Base-by-base conservation (phyloP, 1,139 yeast species). In the Blastobotrys illinoisensis region DNA sequence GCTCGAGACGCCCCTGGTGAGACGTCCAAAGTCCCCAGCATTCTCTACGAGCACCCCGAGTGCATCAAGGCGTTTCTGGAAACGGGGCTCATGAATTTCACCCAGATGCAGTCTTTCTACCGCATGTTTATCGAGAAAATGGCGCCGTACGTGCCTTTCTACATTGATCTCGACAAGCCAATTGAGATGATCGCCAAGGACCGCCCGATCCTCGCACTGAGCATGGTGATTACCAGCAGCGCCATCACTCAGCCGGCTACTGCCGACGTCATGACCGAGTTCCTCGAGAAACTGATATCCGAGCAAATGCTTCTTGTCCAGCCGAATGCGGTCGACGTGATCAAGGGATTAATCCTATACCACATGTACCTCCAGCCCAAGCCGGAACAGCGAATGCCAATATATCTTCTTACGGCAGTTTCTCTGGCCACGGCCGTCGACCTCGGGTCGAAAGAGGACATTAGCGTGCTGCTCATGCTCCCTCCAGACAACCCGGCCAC, bases 321-420 rank as follows among this genome's bases (percentile, higher is more conserved):
- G 19, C 19, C 20, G 14, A 13, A 13, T 16, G 24, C 16, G 18
- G 36, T 43, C 3, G 53, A 50, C 26, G 24, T 50, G 3, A 50
- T 50, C 36, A 48, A 50, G 24, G 18, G 46, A 21, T 28, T 50
- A 36, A 24, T 50, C 2, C n/a, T 50, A 19, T 50, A 50, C 49
- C 53, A 50, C 49, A 46, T 46, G 53, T 50, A 36, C 18, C 20
- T 50, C 9, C 49, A 50, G 26, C 49, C 53, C 13, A 9, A 20
- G 9, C 16, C 46, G 18, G 53, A 46, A n/a, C 46, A 50, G 24
- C 11, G 48, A 36, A 20, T 44, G 40, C 44, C 53, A 5, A 45
- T 46, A 1, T 50, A 36, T 16, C 36, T 50, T 16, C 20, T 50
- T 5, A 26, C 20, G 11, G 53, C 48, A 13, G 28, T 26, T 2